These are phyloP conservation scores for Endocalyx cinctus DNA, from an alignment of 2,329 filamentous ascomycete species.

Conservation along the genomic window DNA sequence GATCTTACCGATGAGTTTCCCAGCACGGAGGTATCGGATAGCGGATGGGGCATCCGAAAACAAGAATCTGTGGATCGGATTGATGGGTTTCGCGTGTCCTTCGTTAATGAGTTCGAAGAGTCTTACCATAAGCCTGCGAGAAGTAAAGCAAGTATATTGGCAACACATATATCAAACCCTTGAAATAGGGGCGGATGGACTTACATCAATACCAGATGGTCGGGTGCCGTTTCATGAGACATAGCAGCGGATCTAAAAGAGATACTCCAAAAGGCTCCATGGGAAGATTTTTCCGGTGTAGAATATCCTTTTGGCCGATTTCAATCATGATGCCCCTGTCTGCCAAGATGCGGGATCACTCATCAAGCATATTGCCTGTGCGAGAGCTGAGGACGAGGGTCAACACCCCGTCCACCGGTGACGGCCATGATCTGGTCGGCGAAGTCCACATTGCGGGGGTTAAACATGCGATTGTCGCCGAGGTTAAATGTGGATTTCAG, in stretches of 20 bases:
- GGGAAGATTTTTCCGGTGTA: background rate
- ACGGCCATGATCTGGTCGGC: background rate
- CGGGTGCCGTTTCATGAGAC: background rate
- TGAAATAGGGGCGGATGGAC: no score
- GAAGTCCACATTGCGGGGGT: background rate
- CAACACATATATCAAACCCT: no score
- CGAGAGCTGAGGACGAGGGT: background rate
- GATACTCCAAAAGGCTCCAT: background rate
- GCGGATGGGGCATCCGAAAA: no score
- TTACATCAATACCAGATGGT: no score
- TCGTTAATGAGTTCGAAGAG: no score
- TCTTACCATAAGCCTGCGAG: no score
- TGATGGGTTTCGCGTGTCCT: no score
- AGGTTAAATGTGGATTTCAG: background rate
- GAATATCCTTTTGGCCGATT: conserved; percentile 1
- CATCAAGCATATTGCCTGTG: conserved; percentile 1
- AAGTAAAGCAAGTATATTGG: no score
- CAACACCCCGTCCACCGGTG: background rate
- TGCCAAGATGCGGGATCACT: background rate
- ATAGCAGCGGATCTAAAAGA: background rate
- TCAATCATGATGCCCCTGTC: background rate
- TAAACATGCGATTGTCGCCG: background rate
- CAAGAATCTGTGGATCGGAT: no score
- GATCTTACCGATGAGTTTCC: no score
- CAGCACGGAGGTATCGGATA: no score